A percentile compares a stretch with the other conserved stretches of the same genome.
Evolutionary conservation across 2,329 filamentous ascomycete genomes (phyloP).

Genomic region (Phialophora chinensis): DNA sequence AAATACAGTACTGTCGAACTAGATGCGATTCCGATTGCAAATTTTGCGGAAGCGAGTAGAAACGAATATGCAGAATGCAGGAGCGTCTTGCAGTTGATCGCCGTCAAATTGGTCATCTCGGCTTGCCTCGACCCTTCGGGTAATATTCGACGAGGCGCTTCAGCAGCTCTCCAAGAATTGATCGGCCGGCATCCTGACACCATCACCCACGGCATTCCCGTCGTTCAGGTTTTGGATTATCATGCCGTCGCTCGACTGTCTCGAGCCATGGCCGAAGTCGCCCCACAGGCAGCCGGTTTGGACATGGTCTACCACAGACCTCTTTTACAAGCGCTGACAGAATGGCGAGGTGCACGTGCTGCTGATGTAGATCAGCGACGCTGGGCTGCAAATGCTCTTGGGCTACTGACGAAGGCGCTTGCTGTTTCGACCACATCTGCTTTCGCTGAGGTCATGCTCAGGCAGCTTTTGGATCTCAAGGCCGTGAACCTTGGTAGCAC

Average conservation of each 20-base stretch:
- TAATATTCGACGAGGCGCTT: constrained; percentile 90
- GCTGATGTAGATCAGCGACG: constrained; percentile 75
- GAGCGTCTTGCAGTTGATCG: constrained; percentile 74
- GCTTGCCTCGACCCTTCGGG: constrained; percentile 88
- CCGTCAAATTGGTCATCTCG: constrained; percentile 78
- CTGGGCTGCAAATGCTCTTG: constrained; percentile 73
- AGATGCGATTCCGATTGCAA: constrained; percentile 48
- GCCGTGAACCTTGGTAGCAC: constrained; percentile 48
- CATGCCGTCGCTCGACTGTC: constrained; percentile 88
- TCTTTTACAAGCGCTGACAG: constrained; percentile 72
- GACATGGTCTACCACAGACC: constrained; percentile 69
- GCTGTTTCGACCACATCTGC: constrained; percentile 2
- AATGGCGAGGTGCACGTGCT: constrained; percentile 88
- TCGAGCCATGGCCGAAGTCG: constrained; percentile 79
- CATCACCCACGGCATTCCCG: constrained; percentile 76
- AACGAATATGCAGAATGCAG: constrained; percentile 24
- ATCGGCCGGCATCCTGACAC: constrained; percentile 91
- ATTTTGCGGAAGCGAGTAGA: constrained; percentile 19
- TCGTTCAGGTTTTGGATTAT: constrained; percentile 92
- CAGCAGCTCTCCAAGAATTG: constrained; percentile 90
- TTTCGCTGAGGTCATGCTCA: constrained; percentile 36
- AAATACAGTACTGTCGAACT: constrained; percentile 84
- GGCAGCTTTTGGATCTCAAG: constrained; percentile 45
- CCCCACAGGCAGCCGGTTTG: constrained; percentile 70
- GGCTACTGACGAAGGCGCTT: constrained; percentile 49